phyloP scores from a whole-genome alignment of 306 rosid species.

The Potentilla sterilis region DNA sequence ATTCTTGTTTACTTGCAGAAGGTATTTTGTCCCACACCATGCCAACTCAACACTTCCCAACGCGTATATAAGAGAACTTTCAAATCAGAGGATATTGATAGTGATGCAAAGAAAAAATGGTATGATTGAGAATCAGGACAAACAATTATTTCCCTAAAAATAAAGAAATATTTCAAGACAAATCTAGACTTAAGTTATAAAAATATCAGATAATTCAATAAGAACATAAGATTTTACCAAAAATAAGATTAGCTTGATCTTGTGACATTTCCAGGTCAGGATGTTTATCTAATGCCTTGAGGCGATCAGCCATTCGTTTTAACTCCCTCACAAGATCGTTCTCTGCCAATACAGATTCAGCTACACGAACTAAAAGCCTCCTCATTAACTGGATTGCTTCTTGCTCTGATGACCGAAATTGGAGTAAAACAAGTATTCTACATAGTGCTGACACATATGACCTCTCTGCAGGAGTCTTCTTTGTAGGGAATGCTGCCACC shows the following conservation, averaged over 20 bases:
- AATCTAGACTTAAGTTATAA: neutral
- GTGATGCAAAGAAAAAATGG: neutral
- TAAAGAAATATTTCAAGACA: neutral
- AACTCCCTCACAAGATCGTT: conserved; percentile 50
- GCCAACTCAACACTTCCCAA: neutral
- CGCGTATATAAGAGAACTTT: neutral
- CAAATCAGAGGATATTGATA: neutral
- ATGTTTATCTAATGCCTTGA: conserved; percentile 45
- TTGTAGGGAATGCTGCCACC: conserved; percentile 65
- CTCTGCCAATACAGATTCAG: conserved; percentile 31
- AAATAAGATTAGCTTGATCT: conserved; percentile 46
- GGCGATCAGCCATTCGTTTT: conserved; percentile 61
- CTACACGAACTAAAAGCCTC: conserved; percentile 44
- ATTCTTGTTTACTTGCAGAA: conserved; percentile 3
- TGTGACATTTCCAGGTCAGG: conserved; percentile 53
- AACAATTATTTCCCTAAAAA: neutral
- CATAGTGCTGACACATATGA: conserved; percentile 75
- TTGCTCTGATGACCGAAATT: conserved; percentile 72
- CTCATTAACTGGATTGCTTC: conserved; percentile 66
- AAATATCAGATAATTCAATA: neutral
- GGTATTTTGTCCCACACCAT: neutral
- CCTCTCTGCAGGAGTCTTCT: conserved; percentile 82
- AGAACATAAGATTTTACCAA: conserved; percentile 32
- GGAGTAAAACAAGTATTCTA: conserved; percentile 61
- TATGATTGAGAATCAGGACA: neutral